phyloP scores from a whole-genome alignment of 192 early-diverging fungal genomes.

The Entomortierella chlamydospora region DNA sequence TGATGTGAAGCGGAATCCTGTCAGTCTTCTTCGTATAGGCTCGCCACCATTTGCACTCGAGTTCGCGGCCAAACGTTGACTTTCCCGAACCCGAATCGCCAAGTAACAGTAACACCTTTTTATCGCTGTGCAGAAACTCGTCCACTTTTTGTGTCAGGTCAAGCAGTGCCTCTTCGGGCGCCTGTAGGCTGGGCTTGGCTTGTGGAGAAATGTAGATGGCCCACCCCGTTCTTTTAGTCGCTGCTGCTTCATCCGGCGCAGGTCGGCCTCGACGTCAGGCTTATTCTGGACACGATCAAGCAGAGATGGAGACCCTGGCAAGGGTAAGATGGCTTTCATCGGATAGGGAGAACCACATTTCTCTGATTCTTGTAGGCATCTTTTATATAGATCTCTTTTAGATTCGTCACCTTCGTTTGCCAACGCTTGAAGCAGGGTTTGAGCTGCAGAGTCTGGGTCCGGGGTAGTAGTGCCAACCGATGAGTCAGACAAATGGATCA shows the following conservation, averaged over 20 bases:
- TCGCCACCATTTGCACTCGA: neutral
- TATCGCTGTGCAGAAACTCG: neutral
- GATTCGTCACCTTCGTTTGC: no score
- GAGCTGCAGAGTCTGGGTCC: no score
- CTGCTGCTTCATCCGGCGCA: neutral
- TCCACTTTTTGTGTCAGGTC: neutral
- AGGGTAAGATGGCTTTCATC: neutral
- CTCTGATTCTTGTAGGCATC: no score
- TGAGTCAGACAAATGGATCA: neutral
- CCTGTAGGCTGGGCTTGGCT: neutral
- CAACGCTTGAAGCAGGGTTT: no score
- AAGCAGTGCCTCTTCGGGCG: neutral
- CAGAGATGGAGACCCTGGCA: neutral
- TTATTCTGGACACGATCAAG: neutral
- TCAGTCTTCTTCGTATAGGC: neutral
- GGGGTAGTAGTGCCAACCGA: neutral
- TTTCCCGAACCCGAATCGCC: constrained; percentile 8
- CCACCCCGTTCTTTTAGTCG: neutral
- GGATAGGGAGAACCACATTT: neutral
- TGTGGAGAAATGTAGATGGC: constrained; percentile 2
- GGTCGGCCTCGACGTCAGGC: neutral
- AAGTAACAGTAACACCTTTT: constrained; percentile 1
- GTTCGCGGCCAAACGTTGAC: neutral
- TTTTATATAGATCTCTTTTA: no score
- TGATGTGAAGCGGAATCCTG: neutral